These are phyloP conservation scores for Aspergillus sclerotialis DNA, from an alignment of 2,329 filamentous ascomycete genomes.

Conservation along the genomic window DNA sequence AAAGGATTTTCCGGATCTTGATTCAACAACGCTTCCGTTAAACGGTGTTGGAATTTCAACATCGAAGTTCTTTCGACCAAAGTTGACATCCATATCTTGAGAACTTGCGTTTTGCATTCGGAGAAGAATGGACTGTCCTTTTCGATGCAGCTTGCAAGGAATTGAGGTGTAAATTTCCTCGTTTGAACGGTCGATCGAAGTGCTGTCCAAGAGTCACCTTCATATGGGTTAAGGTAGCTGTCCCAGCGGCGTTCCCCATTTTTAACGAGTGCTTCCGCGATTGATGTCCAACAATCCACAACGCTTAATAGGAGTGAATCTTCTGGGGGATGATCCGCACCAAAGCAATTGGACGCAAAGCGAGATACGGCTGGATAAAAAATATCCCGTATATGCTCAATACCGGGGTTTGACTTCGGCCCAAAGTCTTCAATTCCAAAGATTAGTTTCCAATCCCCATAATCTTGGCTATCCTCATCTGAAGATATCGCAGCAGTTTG, in stretches of 20 bases:
- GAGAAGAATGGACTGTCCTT: conserved; percentile 34
- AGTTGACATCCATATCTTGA: conserved; percentile 48
- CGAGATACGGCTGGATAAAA: conserved; percentile 45
- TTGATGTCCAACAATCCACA: conserved; percentile 49
- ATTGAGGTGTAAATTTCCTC: conserved; percentile 41
- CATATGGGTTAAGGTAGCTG: conserved; percentile 50
- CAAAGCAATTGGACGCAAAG: conserved; percentile 56
- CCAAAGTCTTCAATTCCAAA: conserved; percentile 22
- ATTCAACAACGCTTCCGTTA: conserved; percentile 50
- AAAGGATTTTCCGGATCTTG: conserved; percentile 40
- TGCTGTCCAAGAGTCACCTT: conserved; percentile 42
- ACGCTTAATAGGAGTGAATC: conserved; percentile 47
- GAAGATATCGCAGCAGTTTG: conserved; percentile 13
- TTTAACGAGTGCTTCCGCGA: conserved; percentile 44
- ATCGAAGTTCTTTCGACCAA: conserved; percentile 54
- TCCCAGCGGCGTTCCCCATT: conserved; percentile 46
- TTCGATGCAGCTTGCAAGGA: conserved; percentile 39
- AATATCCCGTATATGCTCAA: conserved; percentile 32
- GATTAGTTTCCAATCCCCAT: conserved; percentile 50
- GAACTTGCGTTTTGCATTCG: conserved; percentile 42
- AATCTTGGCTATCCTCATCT: conserved; percentile 59
- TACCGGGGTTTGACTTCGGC: conserved; percentile 11
- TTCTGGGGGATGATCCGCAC: conserved; percentile 49
- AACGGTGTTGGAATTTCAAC: conserved; percentile 54
- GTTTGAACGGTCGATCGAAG: conserved; percentile 42